Conservation (phyloP, 2,329 filamentous ascomycete genomes). For the Cladobotryum protrusum region DNA sequence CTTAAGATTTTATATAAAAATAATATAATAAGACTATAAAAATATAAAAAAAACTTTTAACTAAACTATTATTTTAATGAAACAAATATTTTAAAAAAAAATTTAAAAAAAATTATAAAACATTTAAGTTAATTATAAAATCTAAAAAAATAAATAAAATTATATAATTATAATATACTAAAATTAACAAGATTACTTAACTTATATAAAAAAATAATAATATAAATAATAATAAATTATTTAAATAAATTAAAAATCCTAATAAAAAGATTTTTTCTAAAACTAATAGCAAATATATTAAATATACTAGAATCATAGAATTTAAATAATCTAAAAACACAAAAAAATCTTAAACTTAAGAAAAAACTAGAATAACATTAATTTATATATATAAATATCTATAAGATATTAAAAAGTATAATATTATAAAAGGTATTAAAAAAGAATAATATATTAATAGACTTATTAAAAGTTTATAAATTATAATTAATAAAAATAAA, state of each 20-base stretch:
- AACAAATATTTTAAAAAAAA: neutral
- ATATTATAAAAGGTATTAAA: too few relatives aligned
- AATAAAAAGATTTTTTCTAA: neutral
- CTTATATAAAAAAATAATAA: neutral
- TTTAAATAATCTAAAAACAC: too few relatives aligned
- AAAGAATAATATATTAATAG: neutral
- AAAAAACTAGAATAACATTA: neutral
- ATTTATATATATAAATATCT: neutral
- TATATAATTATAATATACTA: neutral
- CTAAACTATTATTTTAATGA: neutral
- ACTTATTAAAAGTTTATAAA: too few relatives aligned
- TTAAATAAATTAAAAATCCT: neutral
- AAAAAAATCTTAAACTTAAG: neutral
- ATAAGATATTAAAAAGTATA: too few relatives aligned
- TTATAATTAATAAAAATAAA: neutral
- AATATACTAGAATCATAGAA: neutral
- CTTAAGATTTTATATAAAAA: neutral
- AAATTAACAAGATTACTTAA: neutral
- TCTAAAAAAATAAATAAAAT: neutral
- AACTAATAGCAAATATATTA: neutral
- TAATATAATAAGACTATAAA: neutral
- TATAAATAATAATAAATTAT: neutral
- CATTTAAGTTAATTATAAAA: neutral
- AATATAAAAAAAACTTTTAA: neutral
- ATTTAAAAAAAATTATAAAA: neutral